These are phyloP conservation scores for Raddia guianensis DNA, from an alignment of 176 grass and related monocot genomes.

Conservation along the genomic window DNA sequence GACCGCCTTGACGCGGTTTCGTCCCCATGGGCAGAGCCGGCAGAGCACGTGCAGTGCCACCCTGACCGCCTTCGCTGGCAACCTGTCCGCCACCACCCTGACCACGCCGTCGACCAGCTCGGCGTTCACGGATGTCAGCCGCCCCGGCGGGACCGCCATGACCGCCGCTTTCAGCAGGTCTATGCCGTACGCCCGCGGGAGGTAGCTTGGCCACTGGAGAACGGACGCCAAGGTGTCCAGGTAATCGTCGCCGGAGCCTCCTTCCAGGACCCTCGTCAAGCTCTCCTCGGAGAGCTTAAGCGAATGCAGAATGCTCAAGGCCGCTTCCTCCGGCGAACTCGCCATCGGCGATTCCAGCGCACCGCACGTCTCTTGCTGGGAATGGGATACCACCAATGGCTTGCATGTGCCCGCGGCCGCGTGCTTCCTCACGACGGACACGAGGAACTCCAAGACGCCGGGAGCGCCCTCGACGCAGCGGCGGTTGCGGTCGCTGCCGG, in stretches of 20 bases:
- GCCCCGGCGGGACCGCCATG: conserved; percentile 34
- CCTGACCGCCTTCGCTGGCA: conserved; percentile 56
- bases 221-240: conserved; percentile 46
- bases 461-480: conserved; percentile 51
- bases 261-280: conserved; percentile 37
- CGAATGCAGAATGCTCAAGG: conserved; percentile 61
- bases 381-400: background rate
- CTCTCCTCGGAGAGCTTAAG: conserved; percentile 59
- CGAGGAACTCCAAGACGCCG: conserved; percentile 52
- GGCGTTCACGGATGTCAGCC: conserved; percentile 34
- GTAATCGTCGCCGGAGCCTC: conserved; percentile 30
- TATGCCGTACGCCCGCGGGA: conserved; percentile 51
- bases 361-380: background rate
- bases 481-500: conserved; percentile 70
- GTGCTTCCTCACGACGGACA: conserved; percentile 48
- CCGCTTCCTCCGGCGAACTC: conserved; percentile 50
- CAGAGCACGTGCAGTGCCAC: conserved; percentile 64
- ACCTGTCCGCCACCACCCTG: conserved; percentile 34
- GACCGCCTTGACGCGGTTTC: conserved; percentile 64
- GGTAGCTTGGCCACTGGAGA: conserved; percentile 53
- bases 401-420: background rate
- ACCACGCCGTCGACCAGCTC: conserved; percentile 57
- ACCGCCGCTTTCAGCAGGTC: conserved; percentile 59
- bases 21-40: conserved; percentile 53
- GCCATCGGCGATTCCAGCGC: background rate